Percentiles rank a stretch among this genome's conserved stretches.
phyloP scores from a whole-genome alignment of 345 rosid species.

The Acer yangbiense region DNA sequence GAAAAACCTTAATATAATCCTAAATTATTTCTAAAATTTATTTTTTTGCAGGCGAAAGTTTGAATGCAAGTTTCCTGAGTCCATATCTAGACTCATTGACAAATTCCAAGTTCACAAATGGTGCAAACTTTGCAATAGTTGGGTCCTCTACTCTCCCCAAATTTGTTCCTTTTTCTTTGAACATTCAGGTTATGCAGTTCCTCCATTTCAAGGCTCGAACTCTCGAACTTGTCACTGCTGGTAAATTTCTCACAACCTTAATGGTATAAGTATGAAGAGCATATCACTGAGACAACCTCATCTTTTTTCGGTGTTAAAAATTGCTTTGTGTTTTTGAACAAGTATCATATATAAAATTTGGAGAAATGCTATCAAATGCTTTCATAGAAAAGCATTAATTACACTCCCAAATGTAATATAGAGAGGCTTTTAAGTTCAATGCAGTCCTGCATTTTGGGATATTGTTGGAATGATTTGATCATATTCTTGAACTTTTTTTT shows the following conservation, averaged over 20 bases:
- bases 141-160: conserved; percentile 86
- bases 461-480: not conserved
- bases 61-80: conserved; percentile 62
- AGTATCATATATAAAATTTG: too few relatives aligned
- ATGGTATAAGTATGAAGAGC: too few relatives aligned
- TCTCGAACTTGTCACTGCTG: conserved; percentile 57
- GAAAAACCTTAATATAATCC: too few relatives aligned
- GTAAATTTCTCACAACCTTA: conserved; percentile 16
- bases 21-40: not conserved
- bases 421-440: too few relatives aligned
- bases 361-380: too few relatives aligned
- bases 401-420: too few relatives aligned
- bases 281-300: too few relatives aligned
- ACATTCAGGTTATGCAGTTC: conserved; percentile 87
- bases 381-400: too few relatives aligned
- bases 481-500: not conserved
- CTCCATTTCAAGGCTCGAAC: conserved; percentile 70
- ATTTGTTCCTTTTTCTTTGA: conserved; percentile 67
- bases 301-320: too few relatives aligned
- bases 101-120: conserved; percentile 61
- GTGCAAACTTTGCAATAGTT: conserved; percentile 74
- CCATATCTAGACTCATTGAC: conserved; percentile 78
- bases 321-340: too few relatives aligned
- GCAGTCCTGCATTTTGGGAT: not conserved
- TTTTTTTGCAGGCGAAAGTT: conserved; percentile 68